Evolutionary conservation across 371 early-diverging fungal genomes (phyloP).

Genomic region (Apophysomyces sp.): DNA sequence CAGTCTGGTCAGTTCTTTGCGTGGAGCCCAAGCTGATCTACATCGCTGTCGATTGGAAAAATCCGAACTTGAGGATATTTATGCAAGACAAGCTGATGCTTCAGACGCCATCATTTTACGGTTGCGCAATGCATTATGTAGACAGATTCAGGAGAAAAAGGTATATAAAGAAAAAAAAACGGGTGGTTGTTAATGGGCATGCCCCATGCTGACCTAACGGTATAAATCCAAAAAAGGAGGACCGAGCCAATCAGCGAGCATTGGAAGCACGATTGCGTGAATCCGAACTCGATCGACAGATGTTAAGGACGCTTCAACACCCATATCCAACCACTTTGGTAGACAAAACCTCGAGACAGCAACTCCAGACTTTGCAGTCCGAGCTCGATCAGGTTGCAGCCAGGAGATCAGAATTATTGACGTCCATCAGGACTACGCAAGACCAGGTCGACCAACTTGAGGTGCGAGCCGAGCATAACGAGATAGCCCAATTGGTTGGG

Average conservation of each 20-base stretch:
- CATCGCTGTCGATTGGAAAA: neutral
- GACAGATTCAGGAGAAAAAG: neutral
- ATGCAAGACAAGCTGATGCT: neutral
- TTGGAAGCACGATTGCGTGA: neutral
- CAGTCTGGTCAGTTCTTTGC: constrained; percentile 1
- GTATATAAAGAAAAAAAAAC: neutral
- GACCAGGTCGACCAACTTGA: neutral
- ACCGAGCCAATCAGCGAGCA: neutral
- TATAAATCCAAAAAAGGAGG: neutral
- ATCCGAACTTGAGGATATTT: neutral
- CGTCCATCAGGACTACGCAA: neutral
- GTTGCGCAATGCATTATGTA: neutral
- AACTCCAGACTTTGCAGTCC: neutral
- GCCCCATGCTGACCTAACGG: neutral
- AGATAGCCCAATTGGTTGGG: neutral
- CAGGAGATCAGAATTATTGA: neutral
- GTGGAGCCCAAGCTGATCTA: neutral
- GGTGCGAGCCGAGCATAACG: neutral
- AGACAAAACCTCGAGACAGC: neutral
- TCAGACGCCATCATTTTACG: neutral
- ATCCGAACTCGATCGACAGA: neutral
- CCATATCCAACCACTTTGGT: neutral
- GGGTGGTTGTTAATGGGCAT: too few relatives aligned
- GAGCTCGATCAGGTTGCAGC: neutral
- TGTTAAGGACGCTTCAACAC: neutral